Percentiles rank a stretch among this genome's conserved stretches.
Evolutionary conservation across 2,329 filamentous ascomycete genomes (phyloP).

Genomic region (Beauveria sp.): DNA sequence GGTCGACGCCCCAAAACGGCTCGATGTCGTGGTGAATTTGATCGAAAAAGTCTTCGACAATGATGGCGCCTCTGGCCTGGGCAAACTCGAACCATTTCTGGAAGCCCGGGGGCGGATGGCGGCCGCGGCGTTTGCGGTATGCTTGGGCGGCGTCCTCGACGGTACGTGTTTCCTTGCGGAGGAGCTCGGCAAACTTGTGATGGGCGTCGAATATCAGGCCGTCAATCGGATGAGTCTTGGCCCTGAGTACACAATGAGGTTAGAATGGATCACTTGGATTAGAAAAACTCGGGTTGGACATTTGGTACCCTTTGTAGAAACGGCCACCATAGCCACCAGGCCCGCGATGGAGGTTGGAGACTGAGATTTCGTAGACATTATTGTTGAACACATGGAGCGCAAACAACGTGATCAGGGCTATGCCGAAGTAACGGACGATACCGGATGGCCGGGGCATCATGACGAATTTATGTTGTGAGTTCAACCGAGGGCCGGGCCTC

Average conservation of each 20-base stretch:
- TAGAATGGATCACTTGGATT: background rate
- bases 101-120: conserved; percentile 57
- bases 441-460: conserved; percentile 32
- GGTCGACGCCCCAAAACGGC: conserved; percentile 48
- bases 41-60: conserved; percentile 58
- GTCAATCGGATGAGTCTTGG: conserved; percentile 41
- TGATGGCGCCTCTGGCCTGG: conserved; percentile 40
- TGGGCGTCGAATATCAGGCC: conserved; percentile 40
- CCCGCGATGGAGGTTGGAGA: background rate
- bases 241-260: background rate
- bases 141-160: conserved; percentile 47
- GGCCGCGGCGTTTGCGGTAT: conserved; percentile 50
- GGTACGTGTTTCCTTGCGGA: conserved; percentile 39
- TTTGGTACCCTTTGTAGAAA: background rate
- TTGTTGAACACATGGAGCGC: conserved; percentile 23
- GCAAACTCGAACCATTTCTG: conserved; percentile 54
- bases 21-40: conserved; percentile 55
- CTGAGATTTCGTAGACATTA: conserved; percentile 14
- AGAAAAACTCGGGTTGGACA: too few relatives aligned
- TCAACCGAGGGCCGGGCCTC: background rate
- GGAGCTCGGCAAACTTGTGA: conserved; percentile 29
- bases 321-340: conserved; percentile 5
- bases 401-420: conserved; percentile 28
- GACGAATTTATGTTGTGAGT: background rate
- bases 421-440: conserved; percentile 33